These are phyloP conservation scores for Amanita exitialis DNA, from an alignment of 768 basidiomycete genomes.

Conservation along the genomic window DNA sequence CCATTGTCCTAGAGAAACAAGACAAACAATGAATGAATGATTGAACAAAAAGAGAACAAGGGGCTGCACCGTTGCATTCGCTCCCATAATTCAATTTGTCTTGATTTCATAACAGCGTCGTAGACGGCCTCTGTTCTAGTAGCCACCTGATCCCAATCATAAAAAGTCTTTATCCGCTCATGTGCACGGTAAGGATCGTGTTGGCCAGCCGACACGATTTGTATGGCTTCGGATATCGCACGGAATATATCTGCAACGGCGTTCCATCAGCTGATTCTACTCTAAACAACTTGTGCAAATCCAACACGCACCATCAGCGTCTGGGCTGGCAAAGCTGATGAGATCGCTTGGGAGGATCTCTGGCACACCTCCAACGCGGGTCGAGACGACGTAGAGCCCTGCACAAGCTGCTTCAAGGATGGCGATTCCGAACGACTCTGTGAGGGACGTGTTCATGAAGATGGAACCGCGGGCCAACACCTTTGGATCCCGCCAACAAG, in stretches of 20 bases:
- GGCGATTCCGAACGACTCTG: slow-evolving; percentile 96
- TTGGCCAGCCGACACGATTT: slow-evolving; percentile 49
- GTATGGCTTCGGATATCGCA: slow-evolving; percentile 74
- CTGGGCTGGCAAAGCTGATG: slow-evolving; percentile 91
- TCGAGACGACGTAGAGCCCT: slow-evolving; percentile 89
- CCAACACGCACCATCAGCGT: slow-evolving; percentile 70
- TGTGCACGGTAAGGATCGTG: slow-evolving; percentile 77
- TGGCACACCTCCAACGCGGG: slow-evolving; percentile 90
- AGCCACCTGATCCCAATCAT: slow-evolving; percentile 78
- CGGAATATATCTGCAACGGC: slow-evolving; percentile 64
- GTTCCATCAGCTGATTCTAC: neutral
- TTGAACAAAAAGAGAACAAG: neutral
- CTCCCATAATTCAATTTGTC: slow-evolving; percentile 64
- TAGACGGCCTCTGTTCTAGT: slow-evolving; percentile 82
- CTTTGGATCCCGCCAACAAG: slow-evolving; percentile 23
- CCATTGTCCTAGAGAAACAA: slow-evolving; percentile 47
- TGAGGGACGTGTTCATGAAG: slow-evolving; percentile 91
- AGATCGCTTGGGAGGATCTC: slow-evolving; percentile 91
- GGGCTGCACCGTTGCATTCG: slow-evolving; percentile 59
- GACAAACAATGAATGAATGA: neutral
- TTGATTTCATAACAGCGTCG: slow-evolving; percentile 46
- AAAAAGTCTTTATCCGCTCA: slow-evolving; percentile 69
- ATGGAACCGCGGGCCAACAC: slow-evolving; percentile 83
- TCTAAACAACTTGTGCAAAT: neutral
- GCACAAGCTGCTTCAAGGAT: slow-evolving; percentile 95